Base-by-base conservation (phyloP, 257 asterid species). In the Lycium barbarum region DNA sequence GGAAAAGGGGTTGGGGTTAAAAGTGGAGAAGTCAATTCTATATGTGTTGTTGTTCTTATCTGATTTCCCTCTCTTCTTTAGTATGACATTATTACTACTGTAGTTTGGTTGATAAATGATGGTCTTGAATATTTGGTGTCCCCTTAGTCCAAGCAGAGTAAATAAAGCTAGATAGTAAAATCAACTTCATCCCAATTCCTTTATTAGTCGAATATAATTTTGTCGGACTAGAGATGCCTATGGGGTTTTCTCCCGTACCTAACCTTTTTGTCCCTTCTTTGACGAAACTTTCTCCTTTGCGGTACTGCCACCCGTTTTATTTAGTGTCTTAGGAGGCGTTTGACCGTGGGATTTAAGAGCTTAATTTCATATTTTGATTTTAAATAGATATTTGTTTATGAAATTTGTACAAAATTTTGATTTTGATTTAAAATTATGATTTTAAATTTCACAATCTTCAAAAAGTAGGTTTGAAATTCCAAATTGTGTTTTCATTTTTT, bases 71-170 rank as follows among this genome's bases (percentile, higher is more conserved):
- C 15, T 55, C 26, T 12, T 76, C 55, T 6, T 74, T 22, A 58
- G 65, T 58, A 18, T 58, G 26, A 17, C 2, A 17, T 26, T 74
- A 51, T 68, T 38, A 15, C 3, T 68, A 49, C 81, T 76, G 62
- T 51, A 76, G 81, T 51, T 76, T 76, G 81, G 81, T 76, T 76
- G 20, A 22, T 76, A 22, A 76, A 76, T 51, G 81, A 76, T 53
- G 80, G 5, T 54, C 53, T 83, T 59, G 45, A 47, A 35, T 15
- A 12, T 85, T 71, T 87, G 55, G 49, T 85, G 89, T 66, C 68
- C 65, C 86, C 84, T 70, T 79, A 13, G 84, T 81, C 85, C 80
- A 86, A 85, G 83, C 81, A 85, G 38, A 68, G 79, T 70, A 58
- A 85, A 54, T 78, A 83, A 84, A 85, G 86, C 38, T 68, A 57